Conservation (phyloP, 1,284 basidiomycete genomes). For the Agroathelia rolfsii region DNA sequence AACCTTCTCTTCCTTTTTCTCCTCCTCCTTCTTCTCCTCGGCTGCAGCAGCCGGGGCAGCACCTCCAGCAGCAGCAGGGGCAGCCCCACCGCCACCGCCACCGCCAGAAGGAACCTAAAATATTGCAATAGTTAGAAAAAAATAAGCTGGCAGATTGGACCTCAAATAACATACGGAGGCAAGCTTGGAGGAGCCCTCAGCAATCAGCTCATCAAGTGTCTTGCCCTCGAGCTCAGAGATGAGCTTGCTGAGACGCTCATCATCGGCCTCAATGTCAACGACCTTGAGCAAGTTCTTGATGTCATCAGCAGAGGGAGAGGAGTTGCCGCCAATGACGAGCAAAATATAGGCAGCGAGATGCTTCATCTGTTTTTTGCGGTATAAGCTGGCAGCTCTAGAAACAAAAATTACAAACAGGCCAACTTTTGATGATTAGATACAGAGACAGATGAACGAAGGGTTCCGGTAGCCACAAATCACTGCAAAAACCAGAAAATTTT, state of each 20-base stretch:
- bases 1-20: conserved; percentile 79
- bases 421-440: too few relatives aligned
- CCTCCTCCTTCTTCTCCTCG: conserved; percentile 64
- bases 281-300: conserved; percentile 83
- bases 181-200: conserved; percentile 88
- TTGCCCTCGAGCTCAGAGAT: conserved; percentile 92
- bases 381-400: too few relatives aligned
- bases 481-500: conserved; percentile 20
- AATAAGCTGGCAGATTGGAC: conserved; percentile 21
- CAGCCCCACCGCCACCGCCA: conserved; percentile 38
- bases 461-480: conserved; percentile 85
- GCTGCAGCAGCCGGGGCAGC: conserved; percentile 55
- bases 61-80: conserved; percentile 45
- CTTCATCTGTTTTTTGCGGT: too few relatives aligned
- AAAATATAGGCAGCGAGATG: conserved; percentile 97
- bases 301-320: conserved; percentile 80
- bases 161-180: conserved; percentile 66
- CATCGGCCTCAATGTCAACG: conserved; percentile 87
- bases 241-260: conserved; percentile 77
- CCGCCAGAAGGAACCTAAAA: conserved; percentile 70
- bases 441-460: conserved; percentile 22
- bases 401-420: too few relatives aligned
- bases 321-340: conserved; percentile 91
- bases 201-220: conserved; percentile 93
- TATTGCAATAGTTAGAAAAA: conserved; percentile 13